These are phyloP conservation scores for Zygosaccharomyces kombuchaensis DNA, from an alignment of 805 yeast genomes.

Conservation along the genomic window DNA sequence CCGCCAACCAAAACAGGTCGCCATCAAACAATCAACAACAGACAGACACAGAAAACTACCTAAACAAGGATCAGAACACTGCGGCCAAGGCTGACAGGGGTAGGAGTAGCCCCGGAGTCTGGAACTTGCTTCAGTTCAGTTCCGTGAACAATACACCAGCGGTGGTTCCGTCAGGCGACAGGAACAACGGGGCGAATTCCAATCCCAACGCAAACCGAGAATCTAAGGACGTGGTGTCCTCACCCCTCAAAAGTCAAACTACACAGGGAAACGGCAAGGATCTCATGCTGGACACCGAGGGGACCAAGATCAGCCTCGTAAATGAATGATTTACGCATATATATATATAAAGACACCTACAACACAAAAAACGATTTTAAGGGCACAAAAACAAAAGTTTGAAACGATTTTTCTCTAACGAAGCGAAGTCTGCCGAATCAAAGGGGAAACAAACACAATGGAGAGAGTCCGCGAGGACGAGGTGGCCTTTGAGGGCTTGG, in stretches of 20 bases:
- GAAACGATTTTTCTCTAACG: background rate
- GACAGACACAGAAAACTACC: conserved; percentile 9
- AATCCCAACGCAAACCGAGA: conserved; percentile 5
- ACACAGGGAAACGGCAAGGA: conserved; percentile 16
- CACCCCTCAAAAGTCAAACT: conserved; percentile 27
- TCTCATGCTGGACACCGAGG: conserved; percentile 31
- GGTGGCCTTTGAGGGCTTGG: background rate
- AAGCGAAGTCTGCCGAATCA: background rate
- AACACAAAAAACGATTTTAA: background rate
- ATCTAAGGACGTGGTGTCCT: conserved; percentile 22
- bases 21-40: conserved; percentile 13
- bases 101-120: conserved; percentile 75
- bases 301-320: conserved; percentile 30
- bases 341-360: background rate
- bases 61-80: conserved; percentile 11
- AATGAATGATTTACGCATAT: conserved; percentile 15
- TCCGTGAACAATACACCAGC: conserved; percentile 39
- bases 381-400: background rate
- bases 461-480: background rate
- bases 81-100: conserved; percentile 20
- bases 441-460: background rate
- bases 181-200: conserved; percentile 5
- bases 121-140: conserved; percentile 85
- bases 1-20: conserved; percentile 22
- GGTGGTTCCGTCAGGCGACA: conserved; percentile 16